Conservation (phyloP, 2,329 filamentous ascomycete genomes). For the Saccharata proteae region DNA sequence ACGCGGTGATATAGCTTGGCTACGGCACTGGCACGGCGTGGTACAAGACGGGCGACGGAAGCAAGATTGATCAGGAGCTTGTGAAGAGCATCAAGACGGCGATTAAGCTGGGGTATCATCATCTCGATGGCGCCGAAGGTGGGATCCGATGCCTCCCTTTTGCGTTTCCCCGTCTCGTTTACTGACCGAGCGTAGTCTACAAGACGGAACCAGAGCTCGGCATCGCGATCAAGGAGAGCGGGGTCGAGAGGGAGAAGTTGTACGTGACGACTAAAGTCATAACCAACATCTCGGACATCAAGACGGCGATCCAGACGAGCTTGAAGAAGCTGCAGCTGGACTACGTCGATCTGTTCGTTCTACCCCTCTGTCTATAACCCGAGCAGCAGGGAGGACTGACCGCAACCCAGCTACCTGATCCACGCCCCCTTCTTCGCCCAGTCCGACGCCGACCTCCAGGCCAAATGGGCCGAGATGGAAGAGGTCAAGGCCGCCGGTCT, state of each 20-base stretch:
- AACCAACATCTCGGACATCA: conserved; percentile 42
- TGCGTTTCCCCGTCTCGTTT: no score
- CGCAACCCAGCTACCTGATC: conserved; percentile 43
- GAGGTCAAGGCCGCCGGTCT: conserved; percentile 43
- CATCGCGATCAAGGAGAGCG: conserved; percentile 33
- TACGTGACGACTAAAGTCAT: conserved; percentile 45
- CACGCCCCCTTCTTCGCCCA: conserved; percentile 48
- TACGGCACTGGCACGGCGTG: conserved; percentile 64
- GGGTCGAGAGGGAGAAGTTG: conserved; percentile 33
- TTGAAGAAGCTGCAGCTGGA: conserved; percentile 48
- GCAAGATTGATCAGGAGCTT: conserved; percentile 43
- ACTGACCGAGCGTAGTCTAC: conserved; percentile 26
- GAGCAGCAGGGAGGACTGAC: background rate
- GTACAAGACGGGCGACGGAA: conserved; percentile 40
- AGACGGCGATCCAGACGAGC: conserved; percentile 41
- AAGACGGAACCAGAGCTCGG: conserved; percentile 40
- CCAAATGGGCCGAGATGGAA: conserved; percentile 50
- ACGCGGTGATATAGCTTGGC: conserved; percentile 42
- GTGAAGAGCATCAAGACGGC: conserved; percentile 48
- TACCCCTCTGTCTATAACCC: background rate
- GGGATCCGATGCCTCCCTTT: conserved; percentile 12
- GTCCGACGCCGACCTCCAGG: conserved; percentile 41
- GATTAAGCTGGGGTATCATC: conserved; percentile 56
- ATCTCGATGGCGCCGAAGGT: conserved; percentile 66
- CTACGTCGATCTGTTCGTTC: conserved; percentile 48